These are phyloP conservation scores for Beauveria bassiana DNA, from an alignment of 2,329 filamentous ascomycete species.

Conservation along the genomic window DNA sequence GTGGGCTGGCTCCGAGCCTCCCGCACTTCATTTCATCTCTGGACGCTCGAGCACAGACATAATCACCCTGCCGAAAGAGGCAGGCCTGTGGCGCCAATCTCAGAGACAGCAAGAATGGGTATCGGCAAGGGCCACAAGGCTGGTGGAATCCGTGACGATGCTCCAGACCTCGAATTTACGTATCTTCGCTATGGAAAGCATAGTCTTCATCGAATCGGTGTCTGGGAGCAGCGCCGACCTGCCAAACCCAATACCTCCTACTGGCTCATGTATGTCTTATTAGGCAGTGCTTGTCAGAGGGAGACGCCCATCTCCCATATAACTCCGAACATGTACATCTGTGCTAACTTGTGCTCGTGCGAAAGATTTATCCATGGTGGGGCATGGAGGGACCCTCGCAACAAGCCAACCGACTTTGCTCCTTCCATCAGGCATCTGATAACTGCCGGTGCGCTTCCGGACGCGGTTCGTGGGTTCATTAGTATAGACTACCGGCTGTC, in stretches of 20 bases:
- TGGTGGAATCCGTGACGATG: conserved; percentile 7
- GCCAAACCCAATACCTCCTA: conserved; percentile 17
- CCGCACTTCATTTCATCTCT: not conserved
- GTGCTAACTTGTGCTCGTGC: conserved; percentile 11
- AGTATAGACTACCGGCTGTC: conserved; percentile 58
- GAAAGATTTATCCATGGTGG: conserved; percentile 52
- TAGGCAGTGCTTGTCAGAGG: not conserved
- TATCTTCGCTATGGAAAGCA: conserved; percentile 32
- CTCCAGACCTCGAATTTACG: conserved; percentile 18
- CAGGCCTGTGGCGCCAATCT: not conserved
- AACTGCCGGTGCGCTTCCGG: conserved; percentile 17
- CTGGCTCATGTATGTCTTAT: conserved; percentile 30
- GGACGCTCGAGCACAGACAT: not conserved
- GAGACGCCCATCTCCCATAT: not conserved
- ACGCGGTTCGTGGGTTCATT: conserved; percentile 50
- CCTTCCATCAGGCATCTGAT: conserved; percentile 37
- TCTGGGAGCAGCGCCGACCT: conserved; percentile 31
- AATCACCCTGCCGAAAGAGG: not conserved
- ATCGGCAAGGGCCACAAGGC: conserved; percentile 9
- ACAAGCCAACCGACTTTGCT: conserved; percentile 37
- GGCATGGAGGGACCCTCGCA: conserved; percentile 53
- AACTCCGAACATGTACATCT: not conserved
- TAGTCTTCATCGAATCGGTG: conserved; percentile 36
- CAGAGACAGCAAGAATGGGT: not conserved
- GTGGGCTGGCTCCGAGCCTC: not conserved